phyloP scores from a whole-genome alignment of 805 yeast genomes.

The Saccharomycopsis capsularis region DNA sequence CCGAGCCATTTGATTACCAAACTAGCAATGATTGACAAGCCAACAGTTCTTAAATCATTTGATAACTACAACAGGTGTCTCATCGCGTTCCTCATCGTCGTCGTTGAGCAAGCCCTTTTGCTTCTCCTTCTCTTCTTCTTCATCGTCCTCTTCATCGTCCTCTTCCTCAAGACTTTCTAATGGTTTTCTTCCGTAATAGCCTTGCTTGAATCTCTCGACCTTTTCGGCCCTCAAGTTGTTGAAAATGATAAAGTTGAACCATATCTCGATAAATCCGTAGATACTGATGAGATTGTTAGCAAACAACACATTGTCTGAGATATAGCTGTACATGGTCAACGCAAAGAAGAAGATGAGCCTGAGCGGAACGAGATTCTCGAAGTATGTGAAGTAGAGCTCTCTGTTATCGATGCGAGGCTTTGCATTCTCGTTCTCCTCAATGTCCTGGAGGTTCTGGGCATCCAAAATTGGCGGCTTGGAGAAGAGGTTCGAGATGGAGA shows the following conservation, averaged over 20 bases:
- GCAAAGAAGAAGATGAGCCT: conserved; percentile 39
- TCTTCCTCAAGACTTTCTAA: no score
- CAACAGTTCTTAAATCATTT: no score
- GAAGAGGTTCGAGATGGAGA: conserved; percentile 15
- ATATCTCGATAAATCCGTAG: conserved; percentile 47
- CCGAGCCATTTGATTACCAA: no score
- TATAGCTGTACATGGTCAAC: conserved; percentile 38
- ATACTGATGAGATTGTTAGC: conserved; percentile 45
- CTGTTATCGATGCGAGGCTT: conserved; percentile 18
- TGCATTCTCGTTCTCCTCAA: conserved; percentile 19
- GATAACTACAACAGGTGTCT: not conserved
- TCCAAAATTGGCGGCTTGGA: conserved; percentile 20
- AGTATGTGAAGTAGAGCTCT: conserved; percentile 29
- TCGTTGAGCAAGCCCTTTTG: not conserved
- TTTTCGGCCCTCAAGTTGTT: conserved; percentile 48
- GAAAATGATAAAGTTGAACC: conserved; percentile 48
- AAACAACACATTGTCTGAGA: conserved; percentile 33
- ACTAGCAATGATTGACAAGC: no score
- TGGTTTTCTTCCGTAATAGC: conserved; percentile 18
- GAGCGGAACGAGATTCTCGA: conserved; percentile 47
- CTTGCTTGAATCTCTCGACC: conserved; percentile 34
- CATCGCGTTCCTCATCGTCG: conserved; percentile 4
- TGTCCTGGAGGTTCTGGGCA: conserved; percentile 14
- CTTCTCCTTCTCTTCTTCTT: conserved; percentile 6
- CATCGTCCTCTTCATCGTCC: conserved; percentile 5